phyloP scores from a whole-genome alignment of 2,329 filamentous ascomycete species.

The Exserohilum turcica region DNA sequence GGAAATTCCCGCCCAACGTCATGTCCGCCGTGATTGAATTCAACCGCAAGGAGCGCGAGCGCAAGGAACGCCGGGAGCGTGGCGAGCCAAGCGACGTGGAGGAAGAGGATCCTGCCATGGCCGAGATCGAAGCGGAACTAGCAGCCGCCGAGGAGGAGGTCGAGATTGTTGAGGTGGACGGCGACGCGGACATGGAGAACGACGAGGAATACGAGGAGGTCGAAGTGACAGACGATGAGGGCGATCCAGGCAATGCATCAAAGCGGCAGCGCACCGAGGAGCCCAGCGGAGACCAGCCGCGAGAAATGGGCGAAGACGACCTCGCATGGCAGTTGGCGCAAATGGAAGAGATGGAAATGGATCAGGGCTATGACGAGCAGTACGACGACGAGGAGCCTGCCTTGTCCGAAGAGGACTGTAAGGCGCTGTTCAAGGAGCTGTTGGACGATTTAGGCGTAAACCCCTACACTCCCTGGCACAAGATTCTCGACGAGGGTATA shows the following conservation, averaged over 20 bases:
- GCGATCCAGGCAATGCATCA: conserved; percentile 50
- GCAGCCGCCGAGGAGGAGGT: conserved; percentile 38
- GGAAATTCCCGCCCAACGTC: conserved; percentile 89
- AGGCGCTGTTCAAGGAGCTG: conserved; percentile 80
- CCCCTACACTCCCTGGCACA: conserved; percentile 92
- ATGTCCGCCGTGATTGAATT: conserved; percentile 75
- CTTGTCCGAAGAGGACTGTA: conserved; percentile 76
- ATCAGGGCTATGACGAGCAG: conserved; percentile 73
- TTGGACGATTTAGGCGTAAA: conserved; percentile 81
- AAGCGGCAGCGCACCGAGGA: conserved; percentile 57
- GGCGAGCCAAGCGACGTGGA: conserved; percentile 44
- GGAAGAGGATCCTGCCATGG: conserved; percentile 42
- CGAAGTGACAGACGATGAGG: conserved; percentile 68
- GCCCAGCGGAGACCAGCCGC: conserved; percentile 52
- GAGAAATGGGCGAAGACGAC: conserved; percentile 93
- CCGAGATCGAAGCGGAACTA: conserved; percentile 41
- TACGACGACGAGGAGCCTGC: conserved; percentile 71
- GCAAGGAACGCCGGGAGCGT: conserved; percentile 61
- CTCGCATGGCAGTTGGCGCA: conserved; percentile 89
- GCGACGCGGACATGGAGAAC: conserved; percentile 55
- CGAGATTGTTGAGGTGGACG: conserved; percentile 42
- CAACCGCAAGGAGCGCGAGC: conserved; percentile 71
- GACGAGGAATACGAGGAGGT: conserved; percentile 79
- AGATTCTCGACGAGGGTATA: conserved; percentile 78
- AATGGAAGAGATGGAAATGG: conserved; percentile 82